Evolutionary conservation across 257 asterid genomes (phyloP), one percentile per base, ranked within the genome.

Genomic region (Solanum bulbocastanum): DNA sequence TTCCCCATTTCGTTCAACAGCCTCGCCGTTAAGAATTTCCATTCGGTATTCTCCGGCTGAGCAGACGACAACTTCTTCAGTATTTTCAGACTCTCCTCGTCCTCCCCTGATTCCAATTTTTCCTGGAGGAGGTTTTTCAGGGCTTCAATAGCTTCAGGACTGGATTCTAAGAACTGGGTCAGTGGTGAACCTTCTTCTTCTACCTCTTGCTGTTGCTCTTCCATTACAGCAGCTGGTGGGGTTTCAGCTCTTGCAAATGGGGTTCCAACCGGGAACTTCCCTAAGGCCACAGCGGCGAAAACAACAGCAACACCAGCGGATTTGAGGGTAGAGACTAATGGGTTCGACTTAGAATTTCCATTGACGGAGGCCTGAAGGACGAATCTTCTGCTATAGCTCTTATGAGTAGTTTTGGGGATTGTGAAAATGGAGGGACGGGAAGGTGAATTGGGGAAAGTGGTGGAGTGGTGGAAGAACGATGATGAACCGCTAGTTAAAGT

Each of bases 1-100:
- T 89, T 93, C 32, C 96, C 99, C 94, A 94, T 75, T 84, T 96
- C 97, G 58, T 91, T 93, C 88, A 92, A 86, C 35, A 96, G 78
- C 82, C 98, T 92, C 4, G 98, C 99, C 83, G 72, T 91, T 84
- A 93, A 37, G 88, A 95, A 92, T 87, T 91, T 94, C 98, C 98
- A 96, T 37, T 95, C 96, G 0, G 39, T 20, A 73, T 90, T 94
- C 14, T 94, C 97, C 8, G 98, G 98, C 81, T 95, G 96, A 5
- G 96, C 94, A 16, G 91, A 88, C 78, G 91, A 85, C 42, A 96
- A 79, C 30, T 92, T 92, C 25, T 66, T 83, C 22, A 95, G 83
- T 13, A 96, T 91, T 39, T 94, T 91, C 68, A 95, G 69, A 85
- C 95, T 91, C 84, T 94, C 96, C 30, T 91, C 96, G 87, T 92